phyloP scores from a whole-genome alignment of 192 early-diverging fungal species.

The Obelidium mucronatum region DNA sequence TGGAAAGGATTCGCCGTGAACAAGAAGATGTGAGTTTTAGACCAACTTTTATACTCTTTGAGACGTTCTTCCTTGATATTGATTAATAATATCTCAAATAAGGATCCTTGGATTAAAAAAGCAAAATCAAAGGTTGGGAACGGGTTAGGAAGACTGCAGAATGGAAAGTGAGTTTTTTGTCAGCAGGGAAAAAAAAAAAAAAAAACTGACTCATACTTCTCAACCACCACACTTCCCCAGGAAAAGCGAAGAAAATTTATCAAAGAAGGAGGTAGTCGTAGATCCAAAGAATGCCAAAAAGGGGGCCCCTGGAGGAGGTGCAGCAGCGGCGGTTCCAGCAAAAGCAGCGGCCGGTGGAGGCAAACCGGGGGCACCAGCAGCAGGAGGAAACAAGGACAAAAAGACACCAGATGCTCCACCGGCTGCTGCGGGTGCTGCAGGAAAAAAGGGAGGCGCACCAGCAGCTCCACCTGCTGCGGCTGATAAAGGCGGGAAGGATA shows the following conservation, averaged over 20 bases:
- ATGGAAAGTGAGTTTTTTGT: slow-evolving; percentile 16
- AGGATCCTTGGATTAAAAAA: slow-evolving; percentile 53
- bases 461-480: slow-evolving; percentile 20
- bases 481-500: slow-evolving; percentile 40
- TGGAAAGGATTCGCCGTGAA: slow-evolving; percentile 55
- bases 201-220: not conserved
- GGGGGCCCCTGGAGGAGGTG: not conserved
- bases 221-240: slow-evolving; percentile 24
- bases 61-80: not conserved
- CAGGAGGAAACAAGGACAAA: slow-evolving; percentile 36
- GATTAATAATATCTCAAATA: not conserved
- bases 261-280: slow-evolving; percentile 6
- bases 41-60: too few species aligned
- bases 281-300: slow-evolving; percentile 31
- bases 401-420: slow-evolving; percentile 26
- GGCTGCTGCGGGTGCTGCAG: slow-evolving; percentile 3
- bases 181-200: not conserved
- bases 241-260: slow-evolving; percentile 46
- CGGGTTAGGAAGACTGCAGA: slow-evolving; percentile 16
- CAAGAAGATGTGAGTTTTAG: slow-evolving; percentile 60
- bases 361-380: slow-evolving; percentile 31
- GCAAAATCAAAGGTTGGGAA: slow-evolving; percentile 37
- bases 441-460: slow-evolving; percentile 34
- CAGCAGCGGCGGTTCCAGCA: not conserved
- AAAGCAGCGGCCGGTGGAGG: not conserved